These are phyloP conservation scores for Agaricales sp. DNA, from an alignment of 1,284 basidiomycete species.

Conservation along the genomic window DNA sequence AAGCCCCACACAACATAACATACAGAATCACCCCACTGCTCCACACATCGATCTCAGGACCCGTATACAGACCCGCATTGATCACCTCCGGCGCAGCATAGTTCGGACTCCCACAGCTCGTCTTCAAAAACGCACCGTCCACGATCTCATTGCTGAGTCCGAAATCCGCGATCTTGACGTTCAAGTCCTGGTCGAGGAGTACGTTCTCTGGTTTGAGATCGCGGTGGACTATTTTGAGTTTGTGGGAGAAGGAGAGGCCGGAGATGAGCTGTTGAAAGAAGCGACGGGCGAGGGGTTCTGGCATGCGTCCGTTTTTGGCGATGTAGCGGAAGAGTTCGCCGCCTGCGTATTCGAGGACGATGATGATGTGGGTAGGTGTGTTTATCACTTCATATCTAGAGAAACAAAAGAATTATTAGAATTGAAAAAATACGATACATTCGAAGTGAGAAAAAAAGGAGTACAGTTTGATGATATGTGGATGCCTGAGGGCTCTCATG, in stretches of 20 bases:
- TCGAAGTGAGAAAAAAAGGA: constrained; percentile 9
- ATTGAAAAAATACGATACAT: constrained; percentile 9
- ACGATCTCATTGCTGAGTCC: constrained; percentile 90
- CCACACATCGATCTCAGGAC: constrained; percentile 98
- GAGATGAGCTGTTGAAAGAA: constrained; percentile 98
- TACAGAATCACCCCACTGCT: constrained; percentile 92
- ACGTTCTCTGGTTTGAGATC: constrained; percentile 95
- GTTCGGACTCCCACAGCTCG: constrained; percentile 92
- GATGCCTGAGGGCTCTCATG: constrained; percentile 83
- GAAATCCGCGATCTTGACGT: constrained; percentile 95
- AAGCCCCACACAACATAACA: constrained; percentile 86
- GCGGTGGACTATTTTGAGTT: constrained; percentile 90
- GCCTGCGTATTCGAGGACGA: constrained; percentile 89
- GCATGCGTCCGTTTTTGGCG: constrained; percentile 81
- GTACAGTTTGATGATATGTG: constrained; percentile 93
- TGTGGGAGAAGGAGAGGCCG: constrained; percentile 91
- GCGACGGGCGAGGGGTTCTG: constrained; percentile 75
- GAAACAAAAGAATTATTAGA: constrained; percentile 2
- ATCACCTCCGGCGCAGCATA: constrained; percentile 97
- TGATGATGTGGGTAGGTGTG: constrained; percentile 88
- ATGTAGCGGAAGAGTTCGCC: constrained; percentile 96
- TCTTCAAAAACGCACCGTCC: constrained; percentile 91
- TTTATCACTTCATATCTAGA: constrained; percentile 90
- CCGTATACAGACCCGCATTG: constrained; percentile 84
- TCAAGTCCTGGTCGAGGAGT: constrained; percentile 68